Evolutionary conservation across 2,329 filamentous ascomycete species (phyloP).

Genomic region (Epicoccum nigrum): DNA sequence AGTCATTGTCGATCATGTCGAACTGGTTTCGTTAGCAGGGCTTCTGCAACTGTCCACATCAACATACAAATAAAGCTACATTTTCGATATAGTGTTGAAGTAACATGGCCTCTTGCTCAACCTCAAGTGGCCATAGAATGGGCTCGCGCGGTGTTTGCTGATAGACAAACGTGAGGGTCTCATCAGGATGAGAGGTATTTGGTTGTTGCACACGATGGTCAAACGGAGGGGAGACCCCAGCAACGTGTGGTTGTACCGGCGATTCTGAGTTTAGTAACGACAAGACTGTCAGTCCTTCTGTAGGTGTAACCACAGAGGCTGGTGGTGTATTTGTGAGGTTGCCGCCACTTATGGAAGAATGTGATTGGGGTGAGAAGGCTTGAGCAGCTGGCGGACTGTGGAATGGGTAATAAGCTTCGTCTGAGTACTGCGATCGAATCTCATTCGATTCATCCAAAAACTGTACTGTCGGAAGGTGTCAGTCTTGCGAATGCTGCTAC

Average conservation of each 20-base stretch:
- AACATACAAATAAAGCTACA: conserved; percentile 45
- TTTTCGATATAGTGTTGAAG: conserved; percentile 47
- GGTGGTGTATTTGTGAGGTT: conserved; percentile 26
- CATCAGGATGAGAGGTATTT: conserved; percentile 14
- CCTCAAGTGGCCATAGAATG: conserved; percentile 44
- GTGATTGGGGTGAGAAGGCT: conserved; percentile 15
- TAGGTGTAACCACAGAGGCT: conserved; percentile 30
- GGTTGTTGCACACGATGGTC: conserved; percentile 16
- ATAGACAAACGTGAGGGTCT: conserved; percentile 33
- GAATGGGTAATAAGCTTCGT: conserved; percentile 26
- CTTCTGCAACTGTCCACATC: too few species aligned
- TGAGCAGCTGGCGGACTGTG: conserved; percentile 17
- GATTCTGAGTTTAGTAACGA: conserved; percentile 45
- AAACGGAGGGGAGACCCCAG: conserved; percentile 24
- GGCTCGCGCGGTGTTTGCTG: conserved; percentile 38
- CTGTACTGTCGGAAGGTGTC: conserved; percentile 35
- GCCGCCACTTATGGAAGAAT: conserved; percentile 22
- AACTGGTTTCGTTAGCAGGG: conserved; percentile 29
- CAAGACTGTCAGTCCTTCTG: conserved; percentile 41
- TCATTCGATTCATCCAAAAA: conserved; percentile 46
- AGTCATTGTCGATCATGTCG: conserved; percentile 44
- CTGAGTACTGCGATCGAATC: conserved; percentile 39
- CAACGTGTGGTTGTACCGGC: conserved; percentile 24
- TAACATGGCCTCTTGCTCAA: conserved; percentile 47
- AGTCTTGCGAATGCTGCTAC: conserved; percentile 2